Evolutionary conservation across 352 stramenopile genomes (phyloP).

Genomic region (Phytophthora cactorum): DNA sequence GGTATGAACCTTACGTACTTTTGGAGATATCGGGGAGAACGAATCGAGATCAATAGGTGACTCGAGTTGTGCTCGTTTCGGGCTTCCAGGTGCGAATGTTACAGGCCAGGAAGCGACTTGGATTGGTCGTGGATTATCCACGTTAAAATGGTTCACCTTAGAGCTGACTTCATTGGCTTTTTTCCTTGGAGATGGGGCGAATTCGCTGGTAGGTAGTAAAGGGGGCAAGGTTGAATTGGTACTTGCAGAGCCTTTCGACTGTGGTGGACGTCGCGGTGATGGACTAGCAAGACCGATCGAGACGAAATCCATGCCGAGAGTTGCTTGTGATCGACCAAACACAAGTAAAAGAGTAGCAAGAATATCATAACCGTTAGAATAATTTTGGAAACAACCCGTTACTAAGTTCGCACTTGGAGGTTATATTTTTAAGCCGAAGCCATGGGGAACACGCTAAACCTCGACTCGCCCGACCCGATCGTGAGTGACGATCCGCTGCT

Average conservation of each 20-base stretch:
- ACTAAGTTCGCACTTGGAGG: not conserved
- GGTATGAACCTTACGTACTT: slow-evolving; percentile 30
- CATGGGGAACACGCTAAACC: slow-evolving; percentile 56
- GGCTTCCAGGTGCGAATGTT: slow-evolving; percentile 28
- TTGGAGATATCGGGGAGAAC: slow-evolving; percentile 34
- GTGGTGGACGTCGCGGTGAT: slow-evolving; percentile 22
- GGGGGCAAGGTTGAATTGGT: slow-evolving; percentile 24
- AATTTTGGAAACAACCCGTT: slow-evolving; percentile 16
- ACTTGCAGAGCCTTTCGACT: slow-evolving; percentile 19
- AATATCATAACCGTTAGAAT: not conserved
- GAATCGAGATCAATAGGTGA: slow-evolving; percentile 20
- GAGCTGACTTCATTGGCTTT: not conserved
- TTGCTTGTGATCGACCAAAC: not conserved
- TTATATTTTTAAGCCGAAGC: not conserved
- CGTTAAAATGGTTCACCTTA: no score
- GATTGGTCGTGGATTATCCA: no score
- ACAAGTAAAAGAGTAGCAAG: no score
- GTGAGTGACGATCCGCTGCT: slow-evolving; percentile 54
- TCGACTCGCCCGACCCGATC: slow-evolving; percentile 40
- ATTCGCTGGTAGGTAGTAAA: slow-evolving; percentile 18
- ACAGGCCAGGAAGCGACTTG: slow-evolving; percentile 48
- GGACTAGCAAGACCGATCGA: slow-evolving; percentile 23
- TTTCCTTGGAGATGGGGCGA: slow-evolving; percentile 15
- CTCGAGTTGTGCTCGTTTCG: slow-evolving; percentile 7
- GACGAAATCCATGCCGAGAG: slow-evolving; percentile 32